Evolutionary conservation across 768 basidiomycete species (phyloP), one percentile per base, ranked within the genome.

Genomic region (Ephemerocybe angulata): DNA sequence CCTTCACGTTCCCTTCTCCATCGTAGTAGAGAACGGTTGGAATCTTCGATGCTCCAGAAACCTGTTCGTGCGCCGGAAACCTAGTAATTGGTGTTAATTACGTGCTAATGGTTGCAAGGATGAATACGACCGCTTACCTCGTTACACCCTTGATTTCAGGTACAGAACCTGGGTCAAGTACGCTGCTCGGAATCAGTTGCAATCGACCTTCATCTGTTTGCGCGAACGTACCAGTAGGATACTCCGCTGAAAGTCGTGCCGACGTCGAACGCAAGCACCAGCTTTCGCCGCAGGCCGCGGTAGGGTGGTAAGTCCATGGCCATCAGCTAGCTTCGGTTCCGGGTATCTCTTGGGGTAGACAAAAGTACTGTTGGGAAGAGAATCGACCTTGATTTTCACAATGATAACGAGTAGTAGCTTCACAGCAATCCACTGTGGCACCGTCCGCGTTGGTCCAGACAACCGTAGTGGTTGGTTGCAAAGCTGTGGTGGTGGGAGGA

Each of bases 11-110:
- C 2, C 76, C 78, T 13, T 65, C 55, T 3, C 54, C 33, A 50
- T 77, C 78, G 58, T 81, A 81, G 49, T 75, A 76, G 21, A 81
- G 53, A 17, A 78, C 62, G 0, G 77, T 75, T 1, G 77, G 80
- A 35, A 81, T 76, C 54, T 79, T 81, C 25, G 69, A 71, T 46
- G 77, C 72, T 1, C 75, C 73, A 1, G 72, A 72, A 17, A 70
- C 64, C 1, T 70, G 62, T 7, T 74, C 72, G 54, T 77, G 76
- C 1, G 69, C 72, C 1, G 77, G 79, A 56, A 70, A 79, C 50
- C 79, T 80, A 10, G 38, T 6, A 5, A 41, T 41, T 19, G 17
- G 33, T 17, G 33, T 8, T 35, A 35, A 17, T 15, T 24, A 15
- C 50, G 30, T 50, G 13, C 50, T 37, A 3, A 53, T 15, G 17